Evolutionary conservation across 2,329 filamentous ascomycete genomes (phyloP), one percentile per base, ranked within the genome.

Genomic region (Fusarium stilboides): DNA sequence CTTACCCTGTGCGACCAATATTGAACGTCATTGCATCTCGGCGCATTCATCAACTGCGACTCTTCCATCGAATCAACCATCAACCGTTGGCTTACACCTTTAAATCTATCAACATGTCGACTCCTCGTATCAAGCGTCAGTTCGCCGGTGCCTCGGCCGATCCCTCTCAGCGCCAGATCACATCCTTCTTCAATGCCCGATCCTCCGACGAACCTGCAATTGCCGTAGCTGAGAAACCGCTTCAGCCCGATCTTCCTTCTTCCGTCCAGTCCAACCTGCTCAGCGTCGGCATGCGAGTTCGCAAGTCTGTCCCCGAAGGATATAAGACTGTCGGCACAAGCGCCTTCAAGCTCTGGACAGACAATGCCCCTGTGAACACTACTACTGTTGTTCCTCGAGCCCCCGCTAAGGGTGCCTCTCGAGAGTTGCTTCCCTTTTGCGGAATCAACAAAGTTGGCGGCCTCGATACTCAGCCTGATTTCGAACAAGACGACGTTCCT

Each of bases 221-320:
- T 74, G n/a, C 70, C 76, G 44, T 79, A 76, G 19, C 65, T 24
- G 51, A 74, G 26, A 42, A 34, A 26, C 20, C 52, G 17, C 69
- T 72, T 15, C 80, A 83, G 17, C 88, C 89, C 5, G 73, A 78
- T 6, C 83, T 94, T 15, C 89, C 93, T 2, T 80, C 85, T 24
- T 84, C 84, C 9, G 85, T 97, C 33, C 93, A 97, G 80, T 87
- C 94, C 36, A 92, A 92, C 66, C 89, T 98, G n/a, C 85, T 98
- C 42, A 93, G 87, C 74, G 95, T 98, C 69, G 95, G 95, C 74
- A 98, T 98, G 94, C 91, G 95, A 24, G 87, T 98, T 51, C 92
- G 95, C 77, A 98, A 98, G 82, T 92, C 92, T 13, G 92, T 98
- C 9, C 92, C 94, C 1, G 94, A 98, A 78, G 95, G 95, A 62